Evolutionary conservation across 495 filamentous ascomycete genomes (phyloP), one percentile per base, ranked within the genome.

Genomic region (Hyaloscypha hepaticicola): DNA sequence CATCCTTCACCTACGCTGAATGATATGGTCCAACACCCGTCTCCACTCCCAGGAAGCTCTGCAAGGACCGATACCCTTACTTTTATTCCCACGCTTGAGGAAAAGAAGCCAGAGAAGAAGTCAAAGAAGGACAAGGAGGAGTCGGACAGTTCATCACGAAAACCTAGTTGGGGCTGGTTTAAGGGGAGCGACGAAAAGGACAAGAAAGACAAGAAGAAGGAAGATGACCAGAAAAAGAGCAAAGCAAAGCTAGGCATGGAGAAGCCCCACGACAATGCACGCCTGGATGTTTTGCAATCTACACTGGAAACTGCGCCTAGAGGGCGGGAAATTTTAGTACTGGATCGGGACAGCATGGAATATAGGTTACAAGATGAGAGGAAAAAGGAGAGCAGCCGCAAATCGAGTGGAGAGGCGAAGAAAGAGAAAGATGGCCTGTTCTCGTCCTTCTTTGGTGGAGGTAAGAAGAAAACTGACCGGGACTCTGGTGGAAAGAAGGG

Each of bases 391-490:
- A 87, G 83, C 69, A 82, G 75, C 50, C 85, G 90, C 25, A 91
- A 91, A 71, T 83, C 86, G 16, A 85, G 85, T 24, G 76, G 77
- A 11, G 93, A 96, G 11, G 78, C 80, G 16, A 97, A 96, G 77
- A 97, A 96, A 71, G 94, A 96, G 66, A 96, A 92, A 71, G 85
- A 87, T 34, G 88, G 90, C 4, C 76, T 97, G 26, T 93, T 99
- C 70, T 91, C 92, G 2, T 92, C 92, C 2, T 84, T 99, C 45
- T 98, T 99, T 71, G 90, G 93, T 24, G 90, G 92, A 16, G 87
- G 90, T 69, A 95, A 92, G 79, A 93, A 90, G 77, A 90, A 90
- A 70, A 80, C 85, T 19, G 87, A 90, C 61, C 82, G 84, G 45
- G 85, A 88, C 33, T 75, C 76, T 12, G 77, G 81, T 52, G 81